phyloP scores from a whole-genome alignment of 2,329 filamentous ascomycete genomes.

The Pseudogymnoascus sp. region DNA sequence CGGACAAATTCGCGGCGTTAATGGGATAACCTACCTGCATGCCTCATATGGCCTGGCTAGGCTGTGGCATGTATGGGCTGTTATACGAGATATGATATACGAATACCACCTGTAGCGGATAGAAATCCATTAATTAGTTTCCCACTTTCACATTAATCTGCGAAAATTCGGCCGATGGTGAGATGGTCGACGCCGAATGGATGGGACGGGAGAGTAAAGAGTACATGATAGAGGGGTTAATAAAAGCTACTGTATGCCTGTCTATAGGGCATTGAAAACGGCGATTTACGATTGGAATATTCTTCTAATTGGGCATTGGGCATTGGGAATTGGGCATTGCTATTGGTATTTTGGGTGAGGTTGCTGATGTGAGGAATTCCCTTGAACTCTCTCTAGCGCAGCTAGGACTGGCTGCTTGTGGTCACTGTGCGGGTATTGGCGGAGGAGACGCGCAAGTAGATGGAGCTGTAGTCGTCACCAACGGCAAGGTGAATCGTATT shows the following conservation, averaged over 20 bases:
- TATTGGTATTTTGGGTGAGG: too few species aligned
- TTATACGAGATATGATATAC: background rate
- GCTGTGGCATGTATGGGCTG: background rate
- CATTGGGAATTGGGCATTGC: too few species aligned
- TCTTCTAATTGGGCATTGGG: too few species aligned
- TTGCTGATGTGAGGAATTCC: background rate
- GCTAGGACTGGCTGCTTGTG: background rate
- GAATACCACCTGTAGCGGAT: constrained; percentile 1
- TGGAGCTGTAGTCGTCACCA: background rate
- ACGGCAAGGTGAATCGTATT: background rate
- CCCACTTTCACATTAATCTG: background rate
- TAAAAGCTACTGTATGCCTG: background rate
- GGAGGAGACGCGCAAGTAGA: background rate
- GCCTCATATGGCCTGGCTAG: background rate
- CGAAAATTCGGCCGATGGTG: background rate
- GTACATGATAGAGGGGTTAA: background rate
- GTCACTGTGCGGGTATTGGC: background rate
- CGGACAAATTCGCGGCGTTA: background rate
- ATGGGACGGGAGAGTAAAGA: background rate
- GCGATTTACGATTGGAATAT: background rate
- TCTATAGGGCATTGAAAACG: background rate
- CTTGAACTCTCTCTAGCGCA: background rate
- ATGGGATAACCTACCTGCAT: background rate
- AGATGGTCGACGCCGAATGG: background rate
- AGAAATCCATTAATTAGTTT: background rate